Conservation (phyloP, 2,329 filamentous ascomycete species). For the Coniella lustricola region DNA sequence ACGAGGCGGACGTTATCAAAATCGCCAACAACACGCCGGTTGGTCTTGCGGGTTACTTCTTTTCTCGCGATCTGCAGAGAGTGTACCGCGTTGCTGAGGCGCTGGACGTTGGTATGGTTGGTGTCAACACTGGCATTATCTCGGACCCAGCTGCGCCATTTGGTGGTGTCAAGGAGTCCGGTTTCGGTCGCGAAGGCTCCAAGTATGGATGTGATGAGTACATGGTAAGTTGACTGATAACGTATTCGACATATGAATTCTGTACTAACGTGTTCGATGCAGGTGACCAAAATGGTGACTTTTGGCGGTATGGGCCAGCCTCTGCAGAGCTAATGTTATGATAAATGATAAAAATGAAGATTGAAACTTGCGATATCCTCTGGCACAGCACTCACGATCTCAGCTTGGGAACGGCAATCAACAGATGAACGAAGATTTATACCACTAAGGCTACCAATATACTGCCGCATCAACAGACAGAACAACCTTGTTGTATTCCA, state of each 20-base stretch:
- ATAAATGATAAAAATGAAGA: too few relatives aligned
- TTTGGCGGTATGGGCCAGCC: constrained; percentile 49
- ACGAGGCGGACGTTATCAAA: constrained; percentile 79
- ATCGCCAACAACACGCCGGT: constrained; percentile 79
- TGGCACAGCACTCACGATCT: too few relatives aligned
- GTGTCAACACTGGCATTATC: constrained; percentile 68
- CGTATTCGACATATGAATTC: neutral
- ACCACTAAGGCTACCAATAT: too few relatives aligned
- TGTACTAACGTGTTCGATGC: constrained; percentile 18
- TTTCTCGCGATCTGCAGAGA: constrained; percentile 57
- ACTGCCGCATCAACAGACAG: too few relatives aligned
- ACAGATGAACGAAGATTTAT: too few relatives aligned
- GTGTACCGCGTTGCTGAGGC: constrained; percentile 57
- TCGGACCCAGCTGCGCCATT: constrained; percentile 57
- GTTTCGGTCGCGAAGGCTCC: constrained; percentile 73
- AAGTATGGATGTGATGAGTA: constrained; percentile 74
- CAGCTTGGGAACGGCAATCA: too few relatives aligned
- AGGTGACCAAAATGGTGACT: constrained; percentile 62
- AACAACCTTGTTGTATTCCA: too few relatives aligned
- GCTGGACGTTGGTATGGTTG: constrained; percentile 81
- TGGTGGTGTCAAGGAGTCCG: constrained; percentile 76
- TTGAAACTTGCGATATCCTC: too few relatives aligned
- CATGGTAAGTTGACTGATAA: constrained; percentile 12
- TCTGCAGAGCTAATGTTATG: constrained; percentile 34
- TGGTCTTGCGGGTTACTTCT: constrained; percentile 92